These are phyloP conservation scores for Colletotrichum sp. DNA, from an alignment of 2,329 filamentous ascomycete genomes.

Conservation along the genomic window DNA sequence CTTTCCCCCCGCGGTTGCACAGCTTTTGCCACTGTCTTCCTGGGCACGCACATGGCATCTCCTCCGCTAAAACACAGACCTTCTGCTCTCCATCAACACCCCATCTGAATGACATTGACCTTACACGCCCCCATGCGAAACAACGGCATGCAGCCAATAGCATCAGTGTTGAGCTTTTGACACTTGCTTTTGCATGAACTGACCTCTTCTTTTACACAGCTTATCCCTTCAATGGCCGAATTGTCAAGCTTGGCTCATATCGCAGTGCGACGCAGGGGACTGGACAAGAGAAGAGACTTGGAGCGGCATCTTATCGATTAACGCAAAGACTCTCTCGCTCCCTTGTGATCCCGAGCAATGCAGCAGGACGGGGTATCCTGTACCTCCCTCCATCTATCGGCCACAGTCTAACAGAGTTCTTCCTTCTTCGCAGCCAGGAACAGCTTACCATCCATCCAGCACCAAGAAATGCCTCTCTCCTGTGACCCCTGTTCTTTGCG, in stretches of 20 bases:
- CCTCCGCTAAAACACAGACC: constrained; percentile 15
- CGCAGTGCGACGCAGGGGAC: neutral
- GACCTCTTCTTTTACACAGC: neutral
- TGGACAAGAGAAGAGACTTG: neutral
- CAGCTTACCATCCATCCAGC: neutral
- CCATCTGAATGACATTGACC: constrained; percentile 2
- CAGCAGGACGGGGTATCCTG: constrained; percentile 14
- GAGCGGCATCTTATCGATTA: constrained; percentile 21
- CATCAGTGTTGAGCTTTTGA: constrained; percentile 1
- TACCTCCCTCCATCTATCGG: constrained; percentile 7
- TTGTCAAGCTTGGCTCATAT: neutral
- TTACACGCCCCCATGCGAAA: constrained; percentile 18
- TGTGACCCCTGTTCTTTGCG: neutral
- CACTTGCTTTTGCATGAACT: constrained; percentile 16
- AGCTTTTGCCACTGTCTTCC: constrained; percentile 16
- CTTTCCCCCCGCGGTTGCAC: constrained; percentile 6
- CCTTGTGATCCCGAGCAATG: constrained; percentile 12
- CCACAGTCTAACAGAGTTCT: constrained; percentile 6
- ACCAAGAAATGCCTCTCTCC: constrained; percentile 12
- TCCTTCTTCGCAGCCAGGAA: neutral
- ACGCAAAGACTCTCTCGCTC: constrained; percentile 5
- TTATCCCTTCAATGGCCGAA: neutral
- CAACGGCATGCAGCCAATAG: constrained; percentile 5
- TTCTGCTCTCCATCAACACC: constrained; percentile 1
- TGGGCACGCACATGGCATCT: constrained; percentile 14